Conservation (phyloP, 2,329 filamentous ascomycete species). For the Cladosporium sp. region DNA sequence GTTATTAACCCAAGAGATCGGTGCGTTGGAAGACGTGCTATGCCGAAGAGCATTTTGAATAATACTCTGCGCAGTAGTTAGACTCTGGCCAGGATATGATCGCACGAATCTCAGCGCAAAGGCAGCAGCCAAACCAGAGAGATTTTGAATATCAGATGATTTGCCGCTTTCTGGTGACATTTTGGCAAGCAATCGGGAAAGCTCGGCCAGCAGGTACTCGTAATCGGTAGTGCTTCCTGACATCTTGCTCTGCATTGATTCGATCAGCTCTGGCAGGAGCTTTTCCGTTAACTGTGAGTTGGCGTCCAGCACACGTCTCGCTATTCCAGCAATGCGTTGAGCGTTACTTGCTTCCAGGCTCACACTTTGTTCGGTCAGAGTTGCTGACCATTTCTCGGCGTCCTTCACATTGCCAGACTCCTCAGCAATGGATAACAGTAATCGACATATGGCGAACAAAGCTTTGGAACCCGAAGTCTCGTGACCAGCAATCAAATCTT, state of each 20-base stretch:
- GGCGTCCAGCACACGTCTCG: not conserved
- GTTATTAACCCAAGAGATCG: slow-evolving; percentile 38
- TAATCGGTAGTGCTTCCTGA: slow-evolving; percentile 24
- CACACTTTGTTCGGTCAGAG: slow-evolving; percentile 13
- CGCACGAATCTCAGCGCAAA: slow-evolving; percentile 27
- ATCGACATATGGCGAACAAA: slow-evolving; percentile 11
- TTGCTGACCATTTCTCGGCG: slow-evolving; percentile 15
- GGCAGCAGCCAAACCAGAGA: slow-evolving; percentile 10
- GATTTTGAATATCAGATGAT: not conserved
- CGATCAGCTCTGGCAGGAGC: not conserved
- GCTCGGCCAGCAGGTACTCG: slow-evolving; percentile 21
- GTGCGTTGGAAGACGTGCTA: slow-evolving; percentile 18
- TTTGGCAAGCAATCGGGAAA: slow-evolving; percentile 11
- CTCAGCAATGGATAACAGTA: slow-evolving; percentile 19
- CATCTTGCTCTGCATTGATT: slow-evolving; percentile 15
- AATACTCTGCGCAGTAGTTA: slow-evolving; percentile 16
- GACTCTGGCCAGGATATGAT: slow-evolving; percentile 20
- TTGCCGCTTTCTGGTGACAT: not conserved
- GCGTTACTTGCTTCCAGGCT: slow-evolving; percentile 18
- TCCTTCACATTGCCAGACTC: slow-evolving; percentile 11
- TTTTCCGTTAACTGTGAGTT: not conserved
- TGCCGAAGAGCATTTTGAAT: slow-evolving; percentile 18
- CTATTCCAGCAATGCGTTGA: slow-evolving; percentile 15
- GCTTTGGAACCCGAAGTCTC: not conserved
- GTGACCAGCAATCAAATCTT: not conserved